Evolutionary conservation across 1,284 basidiomycete genomes (phyloP).

Genomic region (Termitomyces sp.): DNA sequence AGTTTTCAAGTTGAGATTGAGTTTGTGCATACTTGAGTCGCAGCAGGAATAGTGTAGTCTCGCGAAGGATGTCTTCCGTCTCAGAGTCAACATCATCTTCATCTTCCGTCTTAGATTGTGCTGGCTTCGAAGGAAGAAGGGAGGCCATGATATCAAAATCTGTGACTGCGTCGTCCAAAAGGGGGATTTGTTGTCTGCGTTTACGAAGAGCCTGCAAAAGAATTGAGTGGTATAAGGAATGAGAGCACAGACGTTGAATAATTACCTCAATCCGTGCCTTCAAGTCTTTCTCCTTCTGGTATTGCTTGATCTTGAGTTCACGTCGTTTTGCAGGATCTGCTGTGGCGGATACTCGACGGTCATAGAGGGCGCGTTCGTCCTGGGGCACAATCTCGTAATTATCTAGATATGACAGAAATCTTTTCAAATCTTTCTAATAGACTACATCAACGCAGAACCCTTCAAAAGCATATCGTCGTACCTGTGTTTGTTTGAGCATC

Average conservation of each 20-base stretch:
- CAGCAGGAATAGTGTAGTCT: conserved; percentile 65
- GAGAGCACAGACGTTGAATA: background rate
- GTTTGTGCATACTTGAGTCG: conserved; percentile 72
- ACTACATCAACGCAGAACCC: conserved; percentile 17
- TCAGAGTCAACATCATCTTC: conserved; percentile 59
- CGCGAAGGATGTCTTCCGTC: conserved; percentile 60
- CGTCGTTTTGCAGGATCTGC: conserved; percentile 66
- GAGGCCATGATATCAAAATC: conserved; percentile 61
- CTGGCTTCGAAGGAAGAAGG: conserved; percentile 43
- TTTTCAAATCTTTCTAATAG: conserved; percentile 50
- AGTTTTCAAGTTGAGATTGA: conserved; percentile 61
- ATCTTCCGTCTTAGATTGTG: conserved; percentile 27
- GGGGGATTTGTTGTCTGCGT: conserved; percentile 39
- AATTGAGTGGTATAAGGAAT: background rate
- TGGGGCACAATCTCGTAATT: conserved; percentile 67
- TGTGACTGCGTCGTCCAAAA: conserved; percentile 33
- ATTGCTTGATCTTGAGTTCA: conserved; percentile 87
- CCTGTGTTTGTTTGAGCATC: conserved; percentile 56
- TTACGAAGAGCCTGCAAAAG: conserved; percentile 46
- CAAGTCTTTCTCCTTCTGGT: conserved; percentile 78
- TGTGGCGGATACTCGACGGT: conserved; percentile 41
- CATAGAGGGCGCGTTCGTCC: conserved; percentile 54
- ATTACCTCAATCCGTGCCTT: conserved; percentile 64
- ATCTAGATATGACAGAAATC: conserved; percentile 57
- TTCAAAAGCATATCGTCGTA: conserved; percentile 31